phyloP scores from a whole-genome alignment of 2,329 filamentous ascomycete species.

The Colletotrichum brevisporum region DNA sequence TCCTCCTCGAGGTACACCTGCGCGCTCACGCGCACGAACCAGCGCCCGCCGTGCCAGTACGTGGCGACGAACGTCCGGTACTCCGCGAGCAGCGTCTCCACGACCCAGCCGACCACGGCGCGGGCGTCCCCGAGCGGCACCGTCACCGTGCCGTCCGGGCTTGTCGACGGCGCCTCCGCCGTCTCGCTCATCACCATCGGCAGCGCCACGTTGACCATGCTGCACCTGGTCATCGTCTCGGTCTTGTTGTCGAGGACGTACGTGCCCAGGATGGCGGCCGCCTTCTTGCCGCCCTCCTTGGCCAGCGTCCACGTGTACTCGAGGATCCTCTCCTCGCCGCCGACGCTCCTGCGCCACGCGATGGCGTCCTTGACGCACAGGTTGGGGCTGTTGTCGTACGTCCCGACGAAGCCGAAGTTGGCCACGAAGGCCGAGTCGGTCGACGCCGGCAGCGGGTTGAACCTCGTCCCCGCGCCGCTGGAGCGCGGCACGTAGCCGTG shows the following conservation, averaged over 20 bases:
- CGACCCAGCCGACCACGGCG: conserved; percentile 70
- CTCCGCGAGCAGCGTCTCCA: conserved; percentile 66
- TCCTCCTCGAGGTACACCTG: conserved; percentile 86
- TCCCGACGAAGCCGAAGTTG: conserved; percentile 84
- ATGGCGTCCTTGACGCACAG: conserved; percentile 80
- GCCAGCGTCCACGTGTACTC: conserved; percentile 75
- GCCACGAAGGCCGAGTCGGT: conserved; percentile 73
- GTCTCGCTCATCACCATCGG: conserved; percentile 66
- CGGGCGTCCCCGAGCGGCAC: conserved; percentile 50
- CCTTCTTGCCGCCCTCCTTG: conserved; percentile 70
- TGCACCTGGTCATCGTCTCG: conserved; percentile 74
- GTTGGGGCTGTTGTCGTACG: conserved; percentile 79
- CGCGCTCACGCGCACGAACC: conserved; percentile 82
- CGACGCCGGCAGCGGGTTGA: conserved; percentile 59
- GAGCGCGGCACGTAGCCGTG: conserved; percentile 77
- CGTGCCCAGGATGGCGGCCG: conserved; percentile 77
- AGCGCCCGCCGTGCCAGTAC: conserved; percentile 70
- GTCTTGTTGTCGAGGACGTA: conserved; percentile 77
- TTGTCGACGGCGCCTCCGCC: conserved; percentile 42
- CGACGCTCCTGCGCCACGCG: conserved; percentile 76
- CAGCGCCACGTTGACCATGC: conserved; percentile 80
- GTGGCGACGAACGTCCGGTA: conserved; percentile 80
- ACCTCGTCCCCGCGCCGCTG: conserved; percentile 41
- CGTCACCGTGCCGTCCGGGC: conserved; percentile 43
- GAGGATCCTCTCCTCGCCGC: conserved; percentile 80